These are phyloP conservation scores for Saccharum hybrid DNA, from an alignment of 202 grass and related monocot genomes.

Conservation along the genomic window DNA sequence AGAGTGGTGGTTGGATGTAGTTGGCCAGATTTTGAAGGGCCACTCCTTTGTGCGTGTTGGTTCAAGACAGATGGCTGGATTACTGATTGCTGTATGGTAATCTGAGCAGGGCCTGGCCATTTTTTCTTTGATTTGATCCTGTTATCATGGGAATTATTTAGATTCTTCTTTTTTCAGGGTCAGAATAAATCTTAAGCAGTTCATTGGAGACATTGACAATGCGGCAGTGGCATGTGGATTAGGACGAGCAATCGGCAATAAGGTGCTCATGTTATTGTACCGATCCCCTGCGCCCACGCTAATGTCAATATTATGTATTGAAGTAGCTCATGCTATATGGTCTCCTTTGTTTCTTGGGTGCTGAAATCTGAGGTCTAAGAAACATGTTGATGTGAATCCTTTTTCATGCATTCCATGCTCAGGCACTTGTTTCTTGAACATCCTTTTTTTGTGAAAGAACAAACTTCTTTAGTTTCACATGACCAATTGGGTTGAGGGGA, in stretches of 20 bases:
- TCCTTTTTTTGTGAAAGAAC: background rate
- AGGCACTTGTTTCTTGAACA: background rate
- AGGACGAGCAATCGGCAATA: constrained; percentile 87
- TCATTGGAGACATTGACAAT: constrained; percentile 85
- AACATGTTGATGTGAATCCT: constrained; percentile 3
- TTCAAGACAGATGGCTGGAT: constrained; percentile 89
- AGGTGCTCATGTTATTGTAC: constrained; percentile 55
- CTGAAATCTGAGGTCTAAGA: constrained; percentile 20
- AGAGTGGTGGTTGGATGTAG: constrained; percentile 90
- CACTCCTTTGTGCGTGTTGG: constrained; percentile 74
- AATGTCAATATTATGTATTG: background rate
- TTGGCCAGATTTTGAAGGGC: constrained; percentile 70
- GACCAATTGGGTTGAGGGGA: background rate
- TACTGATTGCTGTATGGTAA: constrained; percentile 94
- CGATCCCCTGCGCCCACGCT: background rate
- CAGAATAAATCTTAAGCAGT: constrained; percentile 72
- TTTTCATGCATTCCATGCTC: constrained; percentile 6
- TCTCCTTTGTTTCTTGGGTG: background rate
- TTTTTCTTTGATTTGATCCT: constrained; percentile 9
- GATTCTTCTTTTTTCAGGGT: constrained; percentile 67
- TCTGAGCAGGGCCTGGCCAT: constrained; percentile 22
- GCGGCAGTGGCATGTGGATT: constrained; percentile 89
- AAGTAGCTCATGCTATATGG: background rate
- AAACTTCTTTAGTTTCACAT: constrained; percentile 9
- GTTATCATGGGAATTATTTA: constrained; percentile 35